A percentile compares a stretch with the other conserved stretches of the same genome.
phyloP scores from a whole-genome alignment of 768 basidiomycete genomes.

The Suillus americanus region DNA sequence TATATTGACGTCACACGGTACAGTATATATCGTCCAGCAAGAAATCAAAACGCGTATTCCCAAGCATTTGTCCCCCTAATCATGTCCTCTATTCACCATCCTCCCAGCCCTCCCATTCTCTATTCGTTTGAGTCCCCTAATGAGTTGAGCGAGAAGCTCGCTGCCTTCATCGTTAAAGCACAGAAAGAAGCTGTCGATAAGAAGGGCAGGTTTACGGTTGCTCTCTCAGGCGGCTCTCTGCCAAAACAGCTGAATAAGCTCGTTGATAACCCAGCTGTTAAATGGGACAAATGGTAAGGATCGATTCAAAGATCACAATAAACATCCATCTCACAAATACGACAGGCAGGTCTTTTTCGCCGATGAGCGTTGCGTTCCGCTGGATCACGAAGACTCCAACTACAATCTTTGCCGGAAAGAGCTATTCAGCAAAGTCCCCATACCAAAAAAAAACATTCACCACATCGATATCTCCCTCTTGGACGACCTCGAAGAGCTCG shows the following conservation, averaged over 20 bases:
- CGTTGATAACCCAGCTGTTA: conserved; percentile 59
- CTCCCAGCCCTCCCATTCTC: conserved; percentile 69
- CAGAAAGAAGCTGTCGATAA: conserved; percentile 89
- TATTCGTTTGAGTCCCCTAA: conserved; percentile 62
- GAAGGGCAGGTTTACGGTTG: conserved; percentile 88
- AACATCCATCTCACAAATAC: neutral
- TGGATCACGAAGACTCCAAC: conserved; percentile 93
- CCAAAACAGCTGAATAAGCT: conserved; percentile 80
- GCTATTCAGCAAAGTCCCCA: conserved; percentile 82
- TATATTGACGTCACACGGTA: conserved; percentile 29
- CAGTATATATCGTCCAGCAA: conserved; percentile 1
- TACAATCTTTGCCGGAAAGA: conserved; percentile 70
- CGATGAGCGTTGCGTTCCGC: conserved; percentile 93
- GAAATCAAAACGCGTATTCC: conserved; percentile 2
- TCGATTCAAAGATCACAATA: conserved; percentile 2
- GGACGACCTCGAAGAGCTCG: conserved; percentile 75
- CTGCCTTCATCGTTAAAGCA: conserved; percentile 79
- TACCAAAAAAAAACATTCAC: conserved; percentile 78
- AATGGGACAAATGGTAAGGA: conserved; percentile 94
- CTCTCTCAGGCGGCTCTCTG: conserved; percentile 91
- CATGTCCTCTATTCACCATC: conserved; percentile 39
- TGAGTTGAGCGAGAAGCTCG: conserved; percentile 64
- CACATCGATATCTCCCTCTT: conserved; percentile 69
- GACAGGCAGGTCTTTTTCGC: conserved; percentile 95
- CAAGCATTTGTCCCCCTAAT: conserved; percentile 18